These are phyloP conservation scores for Epicoccum nigrum DNA, from an alignment of 2,329 filamentous ascomycete genomes.

Conservation along the genomic window DNA sequence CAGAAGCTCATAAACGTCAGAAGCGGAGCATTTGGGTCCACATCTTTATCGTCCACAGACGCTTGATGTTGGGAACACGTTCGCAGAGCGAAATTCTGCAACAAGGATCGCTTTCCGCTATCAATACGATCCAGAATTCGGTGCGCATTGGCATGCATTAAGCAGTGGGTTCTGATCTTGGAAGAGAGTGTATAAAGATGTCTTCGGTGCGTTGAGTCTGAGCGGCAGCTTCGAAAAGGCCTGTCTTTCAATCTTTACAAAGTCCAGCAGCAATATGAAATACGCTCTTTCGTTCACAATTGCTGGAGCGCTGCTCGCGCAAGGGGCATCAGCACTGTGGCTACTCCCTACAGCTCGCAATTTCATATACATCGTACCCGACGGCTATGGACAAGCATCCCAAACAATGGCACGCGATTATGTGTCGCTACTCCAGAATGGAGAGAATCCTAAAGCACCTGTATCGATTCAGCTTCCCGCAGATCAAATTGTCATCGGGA, in stretches of 20 bases:
- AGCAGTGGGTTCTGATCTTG: neutral
- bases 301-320: conserved; percentile 15
- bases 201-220: neutral
- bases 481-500: conserved; percentile 31
- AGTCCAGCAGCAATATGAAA: conserved; percentile 7
- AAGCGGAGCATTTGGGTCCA: neutral
- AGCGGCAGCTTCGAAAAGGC: neutral
- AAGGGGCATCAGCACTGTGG: conserved; percentile 19
- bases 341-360: conserved; percentile 24
- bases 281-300: conserved; percentile 15
- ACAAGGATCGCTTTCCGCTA: neutral
- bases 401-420: conserved; percentile 33
- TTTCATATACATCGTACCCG: conserved; percentile 35
- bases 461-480: conserved; percentile 26
- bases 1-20: conserved; percentile 10
- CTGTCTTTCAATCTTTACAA: neutral
- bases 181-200: neutral
- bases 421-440: conserved; percentile 26
- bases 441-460: conserved; percentile 25
- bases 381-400: conserved; percentile 32
- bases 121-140: neutral
- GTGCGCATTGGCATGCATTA: conserved; percentile 2
- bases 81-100: neutral
- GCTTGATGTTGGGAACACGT: neutral
- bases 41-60: neutral